Evolutionary conservation across 2,329 filamentous ascomycete genomes (phyloP).

Genomic region (Stemphylium beticola): DNA sequence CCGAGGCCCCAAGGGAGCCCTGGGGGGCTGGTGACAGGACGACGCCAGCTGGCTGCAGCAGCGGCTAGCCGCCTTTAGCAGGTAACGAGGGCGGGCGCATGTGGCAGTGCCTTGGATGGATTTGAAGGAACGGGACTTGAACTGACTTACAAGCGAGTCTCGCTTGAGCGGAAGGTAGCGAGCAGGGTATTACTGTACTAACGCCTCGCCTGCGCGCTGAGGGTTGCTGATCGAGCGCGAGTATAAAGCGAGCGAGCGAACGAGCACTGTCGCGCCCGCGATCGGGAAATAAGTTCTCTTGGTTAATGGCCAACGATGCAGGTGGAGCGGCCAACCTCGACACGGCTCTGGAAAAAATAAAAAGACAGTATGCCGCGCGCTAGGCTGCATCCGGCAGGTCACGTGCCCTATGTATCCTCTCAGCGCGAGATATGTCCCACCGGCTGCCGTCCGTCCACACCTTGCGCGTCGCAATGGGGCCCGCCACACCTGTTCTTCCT

Average conservation of each 20-base stretch:
- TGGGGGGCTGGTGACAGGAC: slow-evolving; percentile 1
- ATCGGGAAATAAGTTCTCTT: not conserved
- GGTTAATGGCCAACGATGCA: not conserved
- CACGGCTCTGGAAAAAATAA: slow-evolving; percentile 5
- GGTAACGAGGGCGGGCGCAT: slow-evolving; percentile 24
- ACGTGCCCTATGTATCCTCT: slow-evolving; percentile 2
- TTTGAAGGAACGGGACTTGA: slow-evolving; percentile 5
- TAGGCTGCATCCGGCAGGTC: slow-evolving; percentile 4
- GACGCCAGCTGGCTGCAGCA: slow-evolving; percentile 1
- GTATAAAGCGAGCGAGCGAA: not conserved
- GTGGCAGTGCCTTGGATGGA: slow-evolving; percentile 17
- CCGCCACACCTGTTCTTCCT: slow-evolving; percentile 18
- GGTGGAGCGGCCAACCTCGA: slow-evolving; percentile 1
- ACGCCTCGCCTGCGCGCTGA: slow-evolving; percentile 1
- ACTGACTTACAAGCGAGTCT: slow-evolving; percentile 19
- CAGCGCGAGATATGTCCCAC: not conserved
- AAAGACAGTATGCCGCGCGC: not conserved
- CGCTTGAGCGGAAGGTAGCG: slow-evolving; percentile 24
- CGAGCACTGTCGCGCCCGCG: not conserved
- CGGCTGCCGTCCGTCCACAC: not conserved
- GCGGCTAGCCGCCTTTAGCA: slow-evolving; percentile 31
- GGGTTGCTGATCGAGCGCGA: not conserved
- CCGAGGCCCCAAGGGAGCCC: not conserved
- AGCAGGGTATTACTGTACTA: slow-evolving; percentile 4
- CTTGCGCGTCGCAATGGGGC: not conserved